These are phyloP conservation scores for Trichosporon inkin DNA, from an alignment of 1,284 basidiomycete genomes.

Conservation along the genomic window DNA sequence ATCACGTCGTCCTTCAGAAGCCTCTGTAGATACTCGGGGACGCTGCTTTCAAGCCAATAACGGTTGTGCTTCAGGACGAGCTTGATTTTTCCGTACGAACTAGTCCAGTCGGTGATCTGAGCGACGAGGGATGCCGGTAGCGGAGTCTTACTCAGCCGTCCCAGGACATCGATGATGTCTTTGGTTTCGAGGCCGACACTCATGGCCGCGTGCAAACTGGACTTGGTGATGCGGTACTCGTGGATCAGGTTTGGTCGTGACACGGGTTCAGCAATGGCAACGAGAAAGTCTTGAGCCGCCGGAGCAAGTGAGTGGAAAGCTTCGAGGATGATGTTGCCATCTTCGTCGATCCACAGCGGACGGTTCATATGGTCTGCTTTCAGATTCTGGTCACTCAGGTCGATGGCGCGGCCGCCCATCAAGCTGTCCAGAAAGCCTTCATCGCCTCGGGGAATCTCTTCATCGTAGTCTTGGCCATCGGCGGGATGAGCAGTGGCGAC, in stretches of 20 bases:
- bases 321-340: slow-evolving; percentile 91
- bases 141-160: slow-evolving; percentile 85
- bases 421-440: slow-evolving; percentile 34
- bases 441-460: slow-evolving; percentile 23
- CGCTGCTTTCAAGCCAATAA: slow-evolving; percentile 88
- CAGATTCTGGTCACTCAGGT: slow-evolving; percentile 61
- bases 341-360: slow-evolving; percentile 92
- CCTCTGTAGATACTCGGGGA: slow-evolving; percentile 82
- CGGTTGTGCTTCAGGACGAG: slow-evolving; percentile 94
- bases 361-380: slow-evolving; percentile 85
- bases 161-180: slow-evolving; percentile 95
- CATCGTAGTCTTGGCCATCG: slow-evolving; percentile 29
- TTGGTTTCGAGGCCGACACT: slow-evolving; percentile 96
- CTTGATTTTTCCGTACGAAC: slow-evolving; percentile 95
- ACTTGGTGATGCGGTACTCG: slow-evolving; percentile 97
- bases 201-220: slow-evolving; percentile 96
- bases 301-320: slow-evolving; percentile 95
- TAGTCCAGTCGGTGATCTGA: slow-evolving; percentile 83
- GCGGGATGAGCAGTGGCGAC: slow-evolving; percentile 29
- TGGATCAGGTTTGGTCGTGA: slow-evolving; percentile 97
- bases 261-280: slow-evolving; percentile 97
- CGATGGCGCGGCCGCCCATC: slow-evolving; percentile 33
- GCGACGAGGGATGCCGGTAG: slow-evolving; percentile 75
- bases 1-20: slow-evolving; percentile 81
- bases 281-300: slow-evolving; percentile 96